Evolutionary conservation across 495 filamentous ascomycete genomes (phyloP), one percentile per base, ranked within the genome.

Genomic region (Lophiotrema nucula): DNA sequence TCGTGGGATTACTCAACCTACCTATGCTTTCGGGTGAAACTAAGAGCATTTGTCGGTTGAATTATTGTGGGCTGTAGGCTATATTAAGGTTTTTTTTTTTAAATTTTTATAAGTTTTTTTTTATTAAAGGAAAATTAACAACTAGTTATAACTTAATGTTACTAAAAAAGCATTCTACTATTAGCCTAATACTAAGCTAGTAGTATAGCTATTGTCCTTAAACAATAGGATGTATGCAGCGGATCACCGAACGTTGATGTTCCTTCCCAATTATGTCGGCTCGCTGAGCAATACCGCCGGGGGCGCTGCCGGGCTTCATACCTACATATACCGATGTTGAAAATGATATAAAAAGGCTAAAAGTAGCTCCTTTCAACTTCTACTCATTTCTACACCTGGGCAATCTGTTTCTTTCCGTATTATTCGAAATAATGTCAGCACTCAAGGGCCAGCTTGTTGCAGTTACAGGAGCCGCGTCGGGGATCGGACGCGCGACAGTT

Each of bases 391-490:
- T 35, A 8, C 8, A 35, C 31, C 8, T 8, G 31, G 8, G 31
- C 31, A 8, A 35, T 35, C 31, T 35, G 31, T 15, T 35, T 35
- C n/a, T n/a, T n/a, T n/a, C 31, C 39, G 19, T 6, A 43, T 21
- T 43, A 13, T 12, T 43, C 10, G 19, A 11, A 24, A 28, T 13
- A 27, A 62, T 62, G 52, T 56, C 58, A 21, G 55, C 53, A 13
- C 10, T 58, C 23, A 57, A 47, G n/a, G 44, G 37, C 33, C 39
- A 60, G 25, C 48, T 53, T 23, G n/a, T 63, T 10, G 53, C 53
- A 12, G 43, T 58, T 23, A 58, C 53, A n/a, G 60, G 60, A 18
- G 60, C 60, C 4, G 60, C 60, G 27, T 63, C 53, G 12, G 53
- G 60, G 8, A 63, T 63, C 21, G 60, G 60, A 42, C 39, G 28